These are phyloP conservation scores for Tetraselmis striata DNA, from an alignment of 139 green algal species.

Conservation along the genomic window DNA sequence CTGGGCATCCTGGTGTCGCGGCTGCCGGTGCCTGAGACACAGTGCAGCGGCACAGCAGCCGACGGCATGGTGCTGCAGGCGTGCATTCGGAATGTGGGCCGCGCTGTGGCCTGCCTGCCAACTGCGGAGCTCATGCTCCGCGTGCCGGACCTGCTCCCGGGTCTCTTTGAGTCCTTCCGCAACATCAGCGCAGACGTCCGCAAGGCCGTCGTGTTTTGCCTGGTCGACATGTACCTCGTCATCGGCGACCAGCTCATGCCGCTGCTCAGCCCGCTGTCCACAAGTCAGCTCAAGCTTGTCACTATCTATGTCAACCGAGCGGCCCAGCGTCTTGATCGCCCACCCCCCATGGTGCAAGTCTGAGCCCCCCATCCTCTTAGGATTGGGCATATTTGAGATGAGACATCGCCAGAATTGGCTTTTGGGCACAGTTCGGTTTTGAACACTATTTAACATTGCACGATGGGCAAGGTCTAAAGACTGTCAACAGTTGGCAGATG, in stretches of 20 bases:
- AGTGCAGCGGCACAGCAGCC: not conserved
- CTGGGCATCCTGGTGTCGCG: constrained; percentile 21
- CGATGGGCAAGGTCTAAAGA: no score
- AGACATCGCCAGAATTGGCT: no score
- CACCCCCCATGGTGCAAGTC: not conserved
- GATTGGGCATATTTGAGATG: no score
- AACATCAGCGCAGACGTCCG: constrained; percentile 51
- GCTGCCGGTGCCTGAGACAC: constrained; percentile 15
- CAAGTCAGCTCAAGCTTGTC: constrained; percentile 55
- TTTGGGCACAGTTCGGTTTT: no score
- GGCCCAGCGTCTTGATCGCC: not conserved
- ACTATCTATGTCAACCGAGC: constrained; percentile 46
- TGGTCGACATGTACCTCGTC: constrained; percentile 25
- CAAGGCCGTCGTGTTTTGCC: constrained; percentile 36
- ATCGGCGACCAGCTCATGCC: constrained; percentile 41
- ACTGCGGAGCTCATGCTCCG: constrained; percentile 12
- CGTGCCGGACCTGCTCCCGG: constrained; percentile 39
- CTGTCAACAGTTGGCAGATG: no score
- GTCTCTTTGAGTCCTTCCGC: constrained; percentile 46
- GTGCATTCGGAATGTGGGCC: constrained; percentile 12
- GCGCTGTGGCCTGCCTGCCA: constrained; percentile 8
- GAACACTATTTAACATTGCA: no score
- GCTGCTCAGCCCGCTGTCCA: constrained; percentile 36
- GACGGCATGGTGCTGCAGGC: constrained; percentile 16
- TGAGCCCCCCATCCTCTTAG: no score